Base-by-base conservation (phyloP, 2,329 filamentous ascomycete species). In the Saccharata proteae region DNA sequence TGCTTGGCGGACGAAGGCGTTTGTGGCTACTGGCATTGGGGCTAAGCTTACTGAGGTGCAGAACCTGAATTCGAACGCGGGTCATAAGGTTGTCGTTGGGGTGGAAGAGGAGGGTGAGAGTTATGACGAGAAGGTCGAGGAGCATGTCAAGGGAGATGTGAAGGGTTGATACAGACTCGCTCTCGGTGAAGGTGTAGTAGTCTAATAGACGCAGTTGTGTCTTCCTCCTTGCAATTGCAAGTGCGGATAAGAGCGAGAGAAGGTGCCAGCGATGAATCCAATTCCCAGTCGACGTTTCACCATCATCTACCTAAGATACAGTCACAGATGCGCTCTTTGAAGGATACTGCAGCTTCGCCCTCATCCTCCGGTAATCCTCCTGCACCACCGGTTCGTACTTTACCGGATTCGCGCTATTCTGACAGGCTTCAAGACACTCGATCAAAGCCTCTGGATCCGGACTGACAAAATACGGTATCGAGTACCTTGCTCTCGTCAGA, bases 401-500 rank as follows among this genome's bases (percentile, higher is more conserved):
- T 21, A 35, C 32, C 21, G 32, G 27, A 13, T 35, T 35, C 16
- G 14, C 11, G 12, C 20, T 20, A 13, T 21, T 12, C 5, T 26
- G 23, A 26, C 32, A 35, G 5, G 32, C 32, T 4, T 26, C 26
- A 5, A 35, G 27, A 12, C 32, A 35, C 41, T 70, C 64, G 30
- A 75, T 65, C 6, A 66, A 47, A 3, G 59, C 52, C 25, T 63
- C 54, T 3, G 59, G 53, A 38, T 71, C 62, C 0, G 69, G 65
- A 5, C 56, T 51, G 18, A 74, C 56, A 34, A 76, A 75, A 43
- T 73, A 75, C 1, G 70, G 69, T 31, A 75, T 74, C 6, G 71
- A 74, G 39, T 70, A 75, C 10, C 71, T 52, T 13, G 62, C 57
- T 18, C 54, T 51, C 3, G 65, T 69, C 54, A 69, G 62, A n/a